Percentiles rank a stretch among this genome's conserved stretches.
These are phyloP conservation scores for Salvia miltiorrhiza DNA, from an alignment of 257 asterid genomes.

Conservation along the genomic window DNA sequence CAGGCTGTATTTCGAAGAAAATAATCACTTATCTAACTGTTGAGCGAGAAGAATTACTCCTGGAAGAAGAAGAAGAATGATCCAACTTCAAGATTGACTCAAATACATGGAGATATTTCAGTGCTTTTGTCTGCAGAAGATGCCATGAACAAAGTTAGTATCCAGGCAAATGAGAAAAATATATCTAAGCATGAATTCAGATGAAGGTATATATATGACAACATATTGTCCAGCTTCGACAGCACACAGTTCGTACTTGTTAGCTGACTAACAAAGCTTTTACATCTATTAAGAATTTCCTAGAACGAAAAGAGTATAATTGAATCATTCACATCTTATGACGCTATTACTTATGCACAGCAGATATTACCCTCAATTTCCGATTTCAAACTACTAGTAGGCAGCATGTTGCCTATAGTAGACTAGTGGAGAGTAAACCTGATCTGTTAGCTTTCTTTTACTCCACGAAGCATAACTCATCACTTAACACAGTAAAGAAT, in stretches of 20 bases:
- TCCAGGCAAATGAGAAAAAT: not conserved
- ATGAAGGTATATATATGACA: not conserved
- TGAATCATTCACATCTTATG: not conserved
- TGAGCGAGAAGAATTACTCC: conserved; percentile 42
- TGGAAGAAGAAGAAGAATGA: conserved; percentile 30
- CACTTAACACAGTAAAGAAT: not conserved
- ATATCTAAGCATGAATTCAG: not conserved
- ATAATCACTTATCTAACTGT: conserved; percentile 29
- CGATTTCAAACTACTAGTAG: too few species aligned
- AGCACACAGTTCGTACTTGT: not conserved
- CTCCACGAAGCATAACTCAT: not conserved
- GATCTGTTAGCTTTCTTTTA: not conserved
- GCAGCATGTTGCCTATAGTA: too few species aligned
- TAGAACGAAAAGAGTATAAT: not conserved
- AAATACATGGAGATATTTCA: conserved; percentile 44
- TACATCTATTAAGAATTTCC: too few species aligned
- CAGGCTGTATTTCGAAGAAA: not conserved
- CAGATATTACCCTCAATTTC: too few species aligned
- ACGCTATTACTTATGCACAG: too few species aligned
- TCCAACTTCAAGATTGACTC: conserved; percentile 61
- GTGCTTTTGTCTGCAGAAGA: conserved; percentile 49
- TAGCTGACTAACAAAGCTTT: not conserved
- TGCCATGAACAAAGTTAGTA: conserved; percentile 1
- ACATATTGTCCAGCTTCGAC: not conserved
- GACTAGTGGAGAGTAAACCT: too few species aligned